Base-by-base conservation (phyloP, 2,329 filamentous ascomycete genomes). In the Massarina eburnea region DNA sequence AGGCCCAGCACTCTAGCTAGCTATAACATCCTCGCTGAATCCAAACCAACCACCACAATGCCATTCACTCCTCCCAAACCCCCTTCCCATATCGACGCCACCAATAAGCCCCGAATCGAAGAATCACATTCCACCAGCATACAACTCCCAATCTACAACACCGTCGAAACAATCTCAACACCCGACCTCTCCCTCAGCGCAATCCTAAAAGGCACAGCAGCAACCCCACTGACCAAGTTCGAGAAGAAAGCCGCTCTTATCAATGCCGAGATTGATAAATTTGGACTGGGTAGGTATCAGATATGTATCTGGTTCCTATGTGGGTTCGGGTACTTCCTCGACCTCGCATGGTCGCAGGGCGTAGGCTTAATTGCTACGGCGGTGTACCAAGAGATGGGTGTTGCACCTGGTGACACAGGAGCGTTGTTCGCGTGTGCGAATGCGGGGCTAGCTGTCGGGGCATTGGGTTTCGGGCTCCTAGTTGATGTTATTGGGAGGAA, bases 241-340 rank as follows among this genome's bases (percentile, higher is more conserved):
- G 59, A 64, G 38, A 62, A 64, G 43, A 64, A 64, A 30, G 61
- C 61, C n/a, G 59, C 61, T 4, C 58, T 62, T 8, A 57, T 62
- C 49, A 64, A 64, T 39, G 54, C 53, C n/a, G 59, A 64, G 27
- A 29, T 64, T 2, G 61, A 64, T 44, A 61, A 60, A n/a, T 62
- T 64, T 20, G 61, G 61, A 8, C 51, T 64, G 38, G 59, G 61
- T 12, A 52, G 38, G 30, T 64, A 64, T 26, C 61, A 64, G 22
- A 55, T 62, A 50, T 64, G 61, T 39, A 62, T 64, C 40, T 64
- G 61, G 61, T 61, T 64, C 24, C 58, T 64, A 8, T 64, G 61
- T 39, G 61, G 61, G 12, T 64, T 64, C 35, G 61, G 61, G 17
- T 64, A 64, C 39, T 64, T 64, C 29, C 47, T 64, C 20, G 61